Evolutionary conservation across 1,139 yeast species (phyloP).

Genomic region (Yamadazyma diospyri): DNA sequence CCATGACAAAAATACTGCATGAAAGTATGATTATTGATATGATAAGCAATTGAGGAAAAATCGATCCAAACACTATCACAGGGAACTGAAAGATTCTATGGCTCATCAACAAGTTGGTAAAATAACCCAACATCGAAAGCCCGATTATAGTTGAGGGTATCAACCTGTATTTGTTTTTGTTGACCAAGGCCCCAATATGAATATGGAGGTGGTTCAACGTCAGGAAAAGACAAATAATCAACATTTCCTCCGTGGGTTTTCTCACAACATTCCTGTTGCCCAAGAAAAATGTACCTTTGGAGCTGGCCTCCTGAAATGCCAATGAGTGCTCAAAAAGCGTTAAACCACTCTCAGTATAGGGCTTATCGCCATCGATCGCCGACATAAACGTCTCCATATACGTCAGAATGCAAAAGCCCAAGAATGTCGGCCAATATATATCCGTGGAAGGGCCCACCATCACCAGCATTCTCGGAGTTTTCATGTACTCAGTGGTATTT

Average conservation of each 20-base stretch:
- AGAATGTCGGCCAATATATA: conserved; percentile 62
- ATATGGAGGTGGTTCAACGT: conserved; percentile 52
- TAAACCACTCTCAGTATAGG: conserved; percentile 64
- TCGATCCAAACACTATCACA: conserved; percentile 49
- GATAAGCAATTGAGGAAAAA: conserved; percentile 58
- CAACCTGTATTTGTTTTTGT: conserved; percentile 51
- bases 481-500: conserved; percentile 30
- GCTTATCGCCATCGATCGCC: conserved; percentile 54
- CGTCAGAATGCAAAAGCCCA: conserved; percentile 59
- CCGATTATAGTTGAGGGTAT: conserved; percentile 63
- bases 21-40: conserved; percentile 50
- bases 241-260: conserved; percentile 52
- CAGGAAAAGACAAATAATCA: conserved; percentile 51
- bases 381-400: conserved; percentile 69
- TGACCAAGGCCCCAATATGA: conserved; percentile 56
- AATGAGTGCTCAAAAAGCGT: conserved; percentile 72
- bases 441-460: conserved; percentile 51
- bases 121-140: conserved; percentile 43
- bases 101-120: conserved; percentile 36
- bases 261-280: conserved; percentile 21
- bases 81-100: conserved; percentile 41
- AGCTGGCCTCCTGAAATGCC: conserved; percentile 68
- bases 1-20: conserved; percentile 47
- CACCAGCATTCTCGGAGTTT: conserved; percentile 29
- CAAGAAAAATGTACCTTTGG: conserved; percentile 31